Evolutionary conservation across 305 asterid genomes (phyloP).

Genomic region (Ilex paraguariensis): DNA sequence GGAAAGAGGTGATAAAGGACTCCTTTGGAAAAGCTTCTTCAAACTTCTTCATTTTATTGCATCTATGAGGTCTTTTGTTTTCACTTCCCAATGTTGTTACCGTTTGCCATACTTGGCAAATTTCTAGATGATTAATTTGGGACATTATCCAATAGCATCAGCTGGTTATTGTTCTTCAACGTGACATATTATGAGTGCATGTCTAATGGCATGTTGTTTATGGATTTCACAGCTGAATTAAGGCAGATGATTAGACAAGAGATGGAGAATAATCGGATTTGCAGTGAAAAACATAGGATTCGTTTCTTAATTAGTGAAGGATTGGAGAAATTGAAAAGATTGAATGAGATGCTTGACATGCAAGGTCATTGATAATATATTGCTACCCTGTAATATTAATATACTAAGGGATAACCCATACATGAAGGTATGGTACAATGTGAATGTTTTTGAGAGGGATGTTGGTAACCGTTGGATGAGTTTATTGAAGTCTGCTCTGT

Average conservation of each 20-base stretch:
- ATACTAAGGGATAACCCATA: no score
- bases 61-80: neutral
- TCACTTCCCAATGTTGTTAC: neutral
- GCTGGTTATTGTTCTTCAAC: neutral
- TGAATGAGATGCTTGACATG: constrained; percentile 85
- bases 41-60: no score
- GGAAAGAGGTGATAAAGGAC: no score
- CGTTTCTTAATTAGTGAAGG: constrained; percentile 77
- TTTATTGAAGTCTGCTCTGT: no score
- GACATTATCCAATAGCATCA: neutral
- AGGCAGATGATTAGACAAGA: constrained; percentile 67
- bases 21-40: no score
- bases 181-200: neutral
- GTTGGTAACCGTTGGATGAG: no score
- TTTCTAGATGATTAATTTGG: neutral
- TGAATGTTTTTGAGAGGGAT: no score
- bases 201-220: neutral
- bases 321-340: constrained; percentile 58
- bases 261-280: constrained; percentile 60
- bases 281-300: constrained; percentile 74
- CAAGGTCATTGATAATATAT: constrained; percentile 48
- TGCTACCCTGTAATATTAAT: no score
- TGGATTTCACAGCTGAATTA: constrained; percentile 55
- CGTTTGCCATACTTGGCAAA: neutral
- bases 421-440: no score